Evolutionary conservation across 768 basidiomycete species (phyloP).

Genomic region (Pholiota molesta): DNA sequence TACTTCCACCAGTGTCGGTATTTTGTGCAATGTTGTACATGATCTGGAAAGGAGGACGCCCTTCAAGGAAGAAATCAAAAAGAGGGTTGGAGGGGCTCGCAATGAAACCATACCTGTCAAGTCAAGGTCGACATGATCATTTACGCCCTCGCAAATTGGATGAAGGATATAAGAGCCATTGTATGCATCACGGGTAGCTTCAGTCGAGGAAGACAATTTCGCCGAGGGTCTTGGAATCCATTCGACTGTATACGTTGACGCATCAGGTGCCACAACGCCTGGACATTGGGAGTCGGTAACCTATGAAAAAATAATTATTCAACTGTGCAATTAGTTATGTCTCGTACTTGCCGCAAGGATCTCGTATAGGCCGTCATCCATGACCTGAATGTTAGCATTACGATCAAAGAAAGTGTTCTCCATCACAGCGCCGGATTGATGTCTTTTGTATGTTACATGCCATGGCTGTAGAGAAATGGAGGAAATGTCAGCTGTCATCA

Average conservation of each 20-base stretch:
- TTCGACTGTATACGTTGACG: constrained; percentile 68
- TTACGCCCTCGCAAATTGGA: constrained; percentile 81
- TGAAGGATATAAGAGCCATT: constrained; percentile 78
- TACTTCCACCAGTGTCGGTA: constrained; percentile 67
- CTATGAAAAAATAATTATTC: constrained; percentile 42
- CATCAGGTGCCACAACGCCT: constrained; percentile 64
- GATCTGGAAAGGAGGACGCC: constrained; percentile 92
- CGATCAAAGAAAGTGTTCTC: constrained; percentile 52
- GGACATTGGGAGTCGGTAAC: constrained; percentile 86
- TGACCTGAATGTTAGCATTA: constrained; percentile 76
- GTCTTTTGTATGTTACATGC: constrained; percentile 73
- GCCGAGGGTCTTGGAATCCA: constrained; percentile 84
- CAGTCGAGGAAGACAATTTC: constrained; percentile 59
- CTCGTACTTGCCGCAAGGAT: constrained; percentile 57
- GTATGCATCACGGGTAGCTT: constrained; percentile 56
- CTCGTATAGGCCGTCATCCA: constrained; percentile 76
- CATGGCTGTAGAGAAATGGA: constrained; percentile 67
- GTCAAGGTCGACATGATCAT: constrained; percentile 83
- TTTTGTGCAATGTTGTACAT: constrained; percentile 84
- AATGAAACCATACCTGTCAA: constrained; percentile 55
- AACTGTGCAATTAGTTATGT: not conserved
- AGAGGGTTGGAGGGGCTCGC: not conserved
- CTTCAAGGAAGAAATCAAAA: constrained; percentile 37
- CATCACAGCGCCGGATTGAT: constrained; percentile 42
- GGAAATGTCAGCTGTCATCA: not conserved